A percentile compares a stretch with the other conserved stretches of the same genome.
Conservation (phyloP, 768 basidiomycete genomes). For the Brasilioporus rufonigricans region DNA sequence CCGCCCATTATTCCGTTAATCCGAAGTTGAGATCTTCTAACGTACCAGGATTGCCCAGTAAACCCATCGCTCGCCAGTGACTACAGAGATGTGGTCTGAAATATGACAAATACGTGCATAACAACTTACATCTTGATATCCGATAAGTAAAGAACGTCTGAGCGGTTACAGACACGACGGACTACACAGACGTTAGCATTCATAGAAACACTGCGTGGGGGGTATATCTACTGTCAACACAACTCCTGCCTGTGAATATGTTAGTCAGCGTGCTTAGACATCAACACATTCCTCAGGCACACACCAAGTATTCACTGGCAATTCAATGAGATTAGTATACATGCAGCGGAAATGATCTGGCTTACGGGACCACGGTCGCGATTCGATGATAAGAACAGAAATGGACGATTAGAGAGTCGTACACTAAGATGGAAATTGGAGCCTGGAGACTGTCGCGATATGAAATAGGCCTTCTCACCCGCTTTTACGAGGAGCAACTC, state of each 20-base stretch:
- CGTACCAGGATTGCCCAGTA: background rate
- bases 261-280: background rate
- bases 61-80: background rate
- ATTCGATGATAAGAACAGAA: background rate
- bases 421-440: background rate
- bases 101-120: background rate
- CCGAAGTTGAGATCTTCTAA: background rate
- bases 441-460: background rate
- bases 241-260: background rate
- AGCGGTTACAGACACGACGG: background rate
- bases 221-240: slow-evolving; percentile 1
- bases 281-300: background rate
- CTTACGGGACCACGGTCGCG: background rate
- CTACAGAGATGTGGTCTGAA: background rate
- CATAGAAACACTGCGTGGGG: too few relatives aligned
- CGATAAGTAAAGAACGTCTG: slow-evolving; percentile 9
- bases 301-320: slow-evolving; percentile 5
- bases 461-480: background rate
- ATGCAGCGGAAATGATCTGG: background rate
- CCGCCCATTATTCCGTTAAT: background rate
- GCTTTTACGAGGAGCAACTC: slow-evolving; percentile 1
- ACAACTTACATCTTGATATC: slow-evolving; percentile 10
- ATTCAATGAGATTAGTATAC: background rate
- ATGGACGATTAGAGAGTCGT: background rate
- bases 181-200: background rate